Base-by-base conservation (phyloP, 2,329 filamentous ascomycete species). In the Anisogramma anomala region DNA sequence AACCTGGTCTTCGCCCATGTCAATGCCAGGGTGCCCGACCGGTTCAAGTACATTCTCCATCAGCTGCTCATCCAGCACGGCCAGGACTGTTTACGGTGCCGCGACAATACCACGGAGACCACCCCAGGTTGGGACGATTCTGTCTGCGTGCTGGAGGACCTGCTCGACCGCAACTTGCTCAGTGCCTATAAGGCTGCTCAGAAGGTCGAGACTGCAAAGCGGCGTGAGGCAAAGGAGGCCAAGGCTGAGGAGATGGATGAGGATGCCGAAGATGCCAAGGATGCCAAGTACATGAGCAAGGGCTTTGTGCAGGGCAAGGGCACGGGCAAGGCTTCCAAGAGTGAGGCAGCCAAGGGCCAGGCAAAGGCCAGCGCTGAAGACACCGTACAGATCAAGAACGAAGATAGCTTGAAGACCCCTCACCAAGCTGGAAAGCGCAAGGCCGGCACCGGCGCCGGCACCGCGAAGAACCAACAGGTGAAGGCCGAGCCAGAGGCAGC, bases 111-210 rank as follows among this genome's bases (percentile, higher is more conserved):
- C 0, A 71, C 72, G 0, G 64, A 72, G 48, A 69, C 69, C 1
- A 79, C 71, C 36, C 68, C 69, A 19, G 72, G 70, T 0, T 85
- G 82, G 79, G 66, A 76, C 3, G 62, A 75, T 13, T 71, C 54
- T 2, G 50, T 55, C 6, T 67, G 65, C 38, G 64, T 62, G 2
- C 51, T 68, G 1, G 65, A 68, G 45, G 52, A 60, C n/a, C 54
- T 68, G 5, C 50, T 68, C 13, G 50, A 58, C 31, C 58, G 62
- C 9, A 57, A 13, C 20, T 17, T 17, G 11, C 32, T 23, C n/a
- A 36, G 31, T 18, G 13, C 35, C 3, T 26, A 25, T 11, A 45
- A 45, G 19, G 34, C 20, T 25, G 18, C 32, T 27, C 15, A 18
- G 4, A 46, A 43, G 15, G 17, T 10, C 2, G 27, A 32, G 18